Evolutionary conservation across 1,284 basidiomycete genomes (phyloP), one percentile per base, ranked within the genome.

Genomic region (Xerocomus nothofagi): DNA sequence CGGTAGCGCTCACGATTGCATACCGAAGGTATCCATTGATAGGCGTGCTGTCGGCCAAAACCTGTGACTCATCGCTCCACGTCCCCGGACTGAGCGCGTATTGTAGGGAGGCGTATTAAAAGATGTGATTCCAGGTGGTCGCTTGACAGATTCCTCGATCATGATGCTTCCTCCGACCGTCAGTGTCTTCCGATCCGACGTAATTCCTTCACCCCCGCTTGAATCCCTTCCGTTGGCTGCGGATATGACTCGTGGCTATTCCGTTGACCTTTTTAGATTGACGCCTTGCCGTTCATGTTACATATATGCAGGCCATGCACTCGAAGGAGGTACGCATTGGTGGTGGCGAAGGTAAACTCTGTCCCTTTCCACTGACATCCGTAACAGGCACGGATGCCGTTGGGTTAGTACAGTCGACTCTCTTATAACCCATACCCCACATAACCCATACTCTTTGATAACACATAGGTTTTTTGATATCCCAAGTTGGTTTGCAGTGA

Each of bases 391-490:
- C 15, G 39, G 8, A 24, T 44, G 4, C 4, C 43, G n/a, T 41
- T 24, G 17, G 12, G n/a, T 24, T 24, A 7, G 24, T 26, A 26
- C 48, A 46, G 37, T 49, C 1, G 20, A 54, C 54, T 50, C 54
- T 21, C 44, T 39, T 18, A 33, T 49, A 57, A 50, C 31, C 6
- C 34, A 57, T 58, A 58, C 45, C n/a, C n/a, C 5, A 26, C 6
- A 23, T 39, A 39, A 39, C 37, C n/a, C 23, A 39, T 39, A 39
- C 23, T 55, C 53, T 24, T 27, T 49, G 0, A 48, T 47, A 52
- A 38, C 24, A 0, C 38, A 54, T 57, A 57, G 6, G 2, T 49
- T 51, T 57, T 57, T 45, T 1, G 1, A 39, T 47, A 29, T 57
- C 41, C 48, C 39, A 21, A 53, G 34, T 57, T 43, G 27, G 49